phyloP scores from a whole-genome alignment of 305 asterid genomes.

The Ajuga reptans region DNA sequence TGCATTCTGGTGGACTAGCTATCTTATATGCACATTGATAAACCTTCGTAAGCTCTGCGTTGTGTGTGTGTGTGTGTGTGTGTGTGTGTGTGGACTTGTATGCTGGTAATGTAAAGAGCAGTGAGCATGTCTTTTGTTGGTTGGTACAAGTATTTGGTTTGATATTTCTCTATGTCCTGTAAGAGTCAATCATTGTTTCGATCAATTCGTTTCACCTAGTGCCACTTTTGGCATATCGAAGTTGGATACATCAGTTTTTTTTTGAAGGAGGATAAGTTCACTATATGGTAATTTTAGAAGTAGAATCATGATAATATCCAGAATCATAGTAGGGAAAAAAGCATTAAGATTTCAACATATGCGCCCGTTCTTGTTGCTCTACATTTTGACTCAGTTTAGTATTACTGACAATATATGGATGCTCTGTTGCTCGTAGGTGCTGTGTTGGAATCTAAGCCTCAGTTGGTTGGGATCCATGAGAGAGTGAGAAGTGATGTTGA shows the following conservation, averaged over 20 bases:
- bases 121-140: not conserved
- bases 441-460: constrained; percentile 75
- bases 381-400: not conserved
- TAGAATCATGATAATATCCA: not conserved
- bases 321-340: not conserved
- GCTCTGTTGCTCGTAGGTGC: constrained; percentile 38
- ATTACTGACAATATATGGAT: not conserved
- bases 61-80: no score
- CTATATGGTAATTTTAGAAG: not conserved
- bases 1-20: no score
- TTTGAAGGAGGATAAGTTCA: not conserved
- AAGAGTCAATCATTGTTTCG: not conserved
- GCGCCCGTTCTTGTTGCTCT: not conserved
- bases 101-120: not conserved
- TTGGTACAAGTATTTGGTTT: not conserved
- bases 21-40: no score
- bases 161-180: not conserved
- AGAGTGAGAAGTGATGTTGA: constrained; percentile 82
- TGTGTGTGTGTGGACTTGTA: no score
- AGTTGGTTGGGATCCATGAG: constrained; percentile 72
- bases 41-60: no score
- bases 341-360: not conserved
- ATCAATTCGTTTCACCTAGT: not conserved
- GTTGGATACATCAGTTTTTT: not conserved
- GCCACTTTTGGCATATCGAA: not conserved